phyloP scores from a whole-genome alignment of 495 filamentous ascomycete species.

The Amorphotheca resinae region DNA sequence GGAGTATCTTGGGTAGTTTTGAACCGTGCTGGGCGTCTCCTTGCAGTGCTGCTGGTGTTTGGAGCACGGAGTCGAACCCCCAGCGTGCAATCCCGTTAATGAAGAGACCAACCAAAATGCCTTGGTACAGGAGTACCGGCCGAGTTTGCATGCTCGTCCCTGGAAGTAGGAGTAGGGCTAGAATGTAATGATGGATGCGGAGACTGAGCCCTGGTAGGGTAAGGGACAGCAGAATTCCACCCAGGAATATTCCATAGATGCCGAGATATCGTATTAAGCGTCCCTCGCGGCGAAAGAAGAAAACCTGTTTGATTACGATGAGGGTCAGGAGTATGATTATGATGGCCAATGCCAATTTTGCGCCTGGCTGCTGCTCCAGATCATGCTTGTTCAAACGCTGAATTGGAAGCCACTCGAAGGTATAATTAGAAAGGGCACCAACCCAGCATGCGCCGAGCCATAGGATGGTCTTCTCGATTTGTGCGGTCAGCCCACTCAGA shows the following conservation, averaged over 20 bases:
- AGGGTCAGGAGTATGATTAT: constrained; percentile 48
- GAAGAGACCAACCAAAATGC: constrained; percentile 79
- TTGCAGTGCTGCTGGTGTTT: constrained; percentile 60
- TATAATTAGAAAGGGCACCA: constrained; percentile 71
- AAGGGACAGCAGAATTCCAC: constrained; percentile 1
- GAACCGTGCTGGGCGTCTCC: constrained; percentile 59
- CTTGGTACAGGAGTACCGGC: constrained; percentile 68
- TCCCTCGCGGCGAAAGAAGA: constrained; percentile 61
- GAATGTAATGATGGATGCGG: constrained; percentile 89
- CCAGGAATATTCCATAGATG: constrained; percentile 48
- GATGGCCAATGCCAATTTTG: constrained; percentile 53
- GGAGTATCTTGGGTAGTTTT: constrained; percentile 50
- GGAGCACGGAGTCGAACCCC: constrained; percentile 86
- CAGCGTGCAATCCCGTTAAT: constrained; percentile 86
- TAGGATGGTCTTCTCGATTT: constrained; percentile 59
- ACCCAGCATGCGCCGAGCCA: constrained; percentile 69
- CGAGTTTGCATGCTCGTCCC: constrained; percentile 77
- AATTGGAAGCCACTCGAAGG: constrained; percentile 74
- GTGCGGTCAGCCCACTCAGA: constrained; percentile 46
- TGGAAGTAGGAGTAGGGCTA: constrained; percentile 68
- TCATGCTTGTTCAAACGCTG: constrained; percentile 65
- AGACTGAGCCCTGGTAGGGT: constrained; percentile 54
- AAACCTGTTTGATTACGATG: constrained; percentile 56
- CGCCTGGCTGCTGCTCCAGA: constrained; percentile 64
- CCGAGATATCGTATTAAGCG: constrained; percentile 56